phyloP scores from a whole-genome alignment of 1,284 basidiomycete species.

The Grifola frondosa region DNA sequence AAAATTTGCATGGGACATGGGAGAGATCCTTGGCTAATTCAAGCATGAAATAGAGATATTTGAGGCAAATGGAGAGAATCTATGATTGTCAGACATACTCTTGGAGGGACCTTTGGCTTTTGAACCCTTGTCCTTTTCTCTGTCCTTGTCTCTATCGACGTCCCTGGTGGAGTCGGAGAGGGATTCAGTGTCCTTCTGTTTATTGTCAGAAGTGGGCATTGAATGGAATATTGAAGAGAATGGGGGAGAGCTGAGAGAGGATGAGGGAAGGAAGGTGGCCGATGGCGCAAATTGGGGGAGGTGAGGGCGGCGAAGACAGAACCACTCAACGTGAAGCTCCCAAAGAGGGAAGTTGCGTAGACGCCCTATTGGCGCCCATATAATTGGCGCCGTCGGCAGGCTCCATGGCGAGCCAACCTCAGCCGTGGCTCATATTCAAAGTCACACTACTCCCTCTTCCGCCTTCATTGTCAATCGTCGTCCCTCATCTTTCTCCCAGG shows the following conservation, averaged over 20 bases:
- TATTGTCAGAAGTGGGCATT: conserved; percentile 35
- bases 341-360: too few relatives aligned
- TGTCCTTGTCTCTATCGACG: conserved; percentile 35
- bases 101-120: conserved; percentile 38
- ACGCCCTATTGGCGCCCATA: too few relatives aligned
- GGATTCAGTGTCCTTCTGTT: conserved; percentile 30
- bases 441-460: conserved; percentile 1
- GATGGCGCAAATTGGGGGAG: conserved; percentile 1
- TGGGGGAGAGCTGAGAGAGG: conserved; percentile 1
- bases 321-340: too few relatives aligned
- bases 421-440: too few relatives aligned
- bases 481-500: neutral
- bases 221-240: conserved; percentile 5
- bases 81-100: conserved; percentile 28
- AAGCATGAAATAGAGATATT: conserved; percentile 2
- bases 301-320: neutral
- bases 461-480: neutral
- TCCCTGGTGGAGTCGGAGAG: conserved; percentile 29
- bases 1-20: conserved; percentile 99
- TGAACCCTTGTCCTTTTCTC: conserved; percentile 33
- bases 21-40: conserved; percentile 79
- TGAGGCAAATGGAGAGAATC: neutral
- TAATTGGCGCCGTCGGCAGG: too few relatives aligned
- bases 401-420: too few relatives aligned
- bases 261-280: neutral